Evolutionary conservation across 2,329 filamentous ascomycete genomes (phyloP).

Genomic region (Lasiodiplodia sp.): DNA sequence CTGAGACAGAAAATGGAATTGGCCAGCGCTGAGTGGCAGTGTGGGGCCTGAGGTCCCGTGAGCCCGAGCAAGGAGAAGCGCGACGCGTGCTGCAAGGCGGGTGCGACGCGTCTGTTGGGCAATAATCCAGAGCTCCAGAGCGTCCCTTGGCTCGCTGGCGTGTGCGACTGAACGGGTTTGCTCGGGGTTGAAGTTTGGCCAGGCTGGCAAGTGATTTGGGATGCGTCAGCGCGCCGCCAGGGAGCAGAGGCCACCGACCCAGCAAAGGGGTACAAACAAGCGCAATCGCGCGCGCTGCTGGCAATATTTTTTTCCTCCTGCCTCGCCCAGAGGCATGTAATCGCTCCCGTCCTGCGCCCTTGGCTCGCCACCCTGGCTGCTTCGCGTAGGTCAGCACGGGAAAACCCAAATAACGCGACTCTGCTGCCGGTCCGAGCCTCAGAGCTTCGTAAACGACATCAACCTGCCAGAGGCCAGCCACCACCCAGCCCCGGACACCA

Average conservation of each 20-base stretch:
- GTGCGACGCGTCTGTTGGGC: conserved; percentile 27
- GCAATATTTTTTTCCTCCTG: conserved; percentile 16
- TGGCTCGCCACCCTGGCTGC: conserved; percentile 25
- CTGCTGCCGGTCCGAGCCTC: conserved; percentile 29
- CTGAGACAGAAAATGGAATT: conserved; percentile 14
- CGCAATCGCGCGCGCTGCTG: not conserved
- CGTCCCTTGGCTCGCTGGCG: conserved; percentile 14
- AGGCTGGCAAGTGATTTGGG: not conserved
- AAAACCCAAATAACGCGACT: conserved; percentile 30
- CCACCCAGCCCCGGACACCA: conserved; percentile 17
- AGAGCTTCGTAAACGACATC: conserved; percentile 28
- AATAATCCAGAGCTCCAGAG: conserved; percentile 21
- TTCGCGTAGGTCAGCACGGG: conserved; percentile 27
- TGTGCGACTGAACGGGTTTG: not conserved
- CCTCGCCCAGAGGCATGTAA: not conserved
- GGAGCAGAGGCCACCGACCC: conserved; percentile 6
- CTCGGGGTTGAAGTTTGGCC: not conserved
- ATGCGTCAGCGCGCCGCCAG: conserved; percentile 3
- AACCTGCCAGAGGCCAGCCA: conserved; percentile 7
- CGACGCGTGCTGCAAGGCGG: conserved; percentile 30
- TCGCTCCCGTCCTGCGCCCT: conserved; percentile 18
- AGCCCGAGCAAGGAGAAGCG: conserved; percentile 28
- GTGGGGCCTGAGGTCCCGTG: conserved; percentile 16
- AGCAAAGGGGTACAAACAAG: conserved; percentile 4
- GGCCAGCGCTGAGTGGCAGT: conserved; percentile 13